Evolutionary conservation across 164 flowering plant genomes (phyloP), one percentile per base, ranked within the genome.

Genomic region (Chimonanthus praecox): DNA sequence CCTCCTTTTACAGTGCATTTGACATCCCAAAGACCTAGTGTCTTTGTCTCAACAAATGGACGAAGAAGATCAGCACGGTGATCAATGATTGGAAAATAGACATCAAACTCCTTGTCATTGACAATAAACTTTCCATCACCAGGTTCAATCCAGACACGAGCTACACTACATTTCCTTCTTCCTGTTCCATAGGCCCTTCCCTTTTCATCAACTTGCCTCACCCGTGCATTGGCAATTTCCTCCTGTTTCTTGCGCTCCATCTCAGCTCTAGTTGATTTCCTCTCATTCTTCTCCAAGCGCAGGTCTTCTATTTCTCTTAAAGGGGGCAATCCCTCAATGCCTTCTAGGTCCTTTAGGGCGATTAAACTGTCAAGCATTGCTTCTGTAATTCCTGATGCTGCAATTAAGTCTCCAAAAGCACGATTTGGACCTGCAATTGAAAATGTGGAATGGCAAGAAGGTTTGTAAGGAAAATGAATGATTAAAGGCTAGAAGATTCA

Each of bases 101-200:
- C 92, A 77, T 95, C 98, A 80, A 93, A 88, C 70, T 88, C 81
- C 76, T 90, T 90, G 69, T 88, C 97, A 82, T 95, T 95, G 49
- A 95, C 77, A 7, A 77, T n/a, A 73, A 93, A 89, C 48, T 88
- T 88, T 15, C 98, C 99, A 48, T 88, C 86, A 18, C 99, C 99
- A 77, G 98, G 98, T 80, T 95, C 86, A 81, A 95, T 70, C 92
- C 94, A 95, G 47, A 95, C 98, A 81, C 97, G 94, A 33, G 99
- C 99, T 16, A 93, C 77, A 72, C 99, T 94, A 78, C 95, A 88
- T 82, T 95, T 95, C 84, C 99, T 86, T 82, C 87, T 87, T 75
- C 99, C 99, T 16, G 98, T 93, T 72, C 97, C 99, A 83, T 95
- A 95, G 77, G 99, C 91, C 82, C 96, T 90, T 64, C 98, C 99